Evolutionary conservation across 169 alveolate species (phyloP).

Genomic region (Eimeria sp.): DNA sequence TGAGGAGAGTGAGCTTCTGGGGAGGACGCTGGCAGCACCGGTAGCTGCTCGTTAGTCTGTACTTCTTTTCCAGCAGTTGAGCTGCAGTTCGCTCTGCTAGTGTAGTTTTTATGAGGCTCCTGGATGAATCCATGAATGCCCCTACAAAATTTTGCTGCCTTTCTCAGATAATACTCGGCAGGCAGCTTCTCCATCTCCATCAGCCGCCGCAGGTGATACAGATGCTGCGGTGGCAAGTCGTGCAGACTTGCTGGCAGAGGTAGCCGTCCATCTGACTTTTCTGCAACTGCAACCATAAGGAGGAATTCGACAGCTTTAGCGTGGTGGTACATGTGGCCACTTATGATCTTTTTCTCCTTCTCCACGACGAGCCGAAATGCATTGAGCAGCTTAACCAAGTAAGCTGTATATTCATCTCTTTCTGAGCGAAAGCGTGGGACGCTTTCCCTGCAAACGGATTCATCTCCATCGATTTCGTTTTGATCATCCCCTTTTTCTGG

Average conservation of each 20-base stretch:
- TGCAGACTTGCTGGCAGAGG: background rate
- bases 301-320: background rate
- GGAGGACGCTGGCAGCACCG: background rate
- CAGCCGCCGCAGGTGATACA: too few species aligned
- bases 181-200: too few species aligned
- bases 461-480: background rate
- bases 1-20: background rate
- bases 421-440: background rate
- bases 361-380: background rate
- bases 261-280: background rate
- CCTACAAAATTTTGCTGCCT: too few species aligned
- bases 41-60: background rate
- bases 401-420: background rate
- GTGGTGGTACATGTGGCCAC: background rate
- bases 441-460: background rate
- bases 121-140: too few species aligned
- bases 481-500: background rate
- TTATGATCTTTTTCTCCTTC: too few species aligned
- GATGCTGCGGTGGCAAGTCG: background rate
- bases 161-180: too few species aligned
- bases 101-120: too few species aligned
- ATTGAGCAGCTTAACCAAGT: background rate
- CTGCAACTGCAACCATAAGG: constrained; percentile 9
- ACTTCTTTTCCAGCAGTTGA: background rate
- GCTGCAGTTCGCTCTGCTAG: too few species aligned